A percentile compares a stretch with the other conserved stretches of the same genome.
Evolutionary conservation across 108 stramenopile genomes (phyloP).

Genomic region (Skeletonema tropicum): DNA sequence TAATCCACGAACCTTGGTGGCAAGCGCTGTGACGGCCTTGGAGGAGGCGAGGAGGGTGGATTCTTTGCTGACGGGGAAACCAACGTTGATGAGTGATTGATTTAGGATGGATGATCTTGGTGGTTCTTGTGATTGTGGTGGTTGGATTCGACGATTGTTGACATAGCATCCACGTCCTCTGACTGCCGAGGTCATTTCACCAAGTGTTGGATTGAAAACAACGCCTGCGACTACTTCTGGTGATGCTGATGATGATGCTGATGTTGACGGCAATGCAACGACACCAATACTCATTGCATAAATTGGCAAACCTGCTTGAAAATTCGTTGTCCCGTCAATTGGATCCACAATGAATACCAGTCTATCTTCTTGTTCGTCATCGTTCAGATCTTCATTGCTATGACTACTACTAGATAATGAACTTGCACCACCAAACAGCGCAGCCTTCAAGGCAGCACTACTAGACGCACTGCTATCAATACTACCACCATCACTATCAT

Average conservation of each 20-base stretch:
- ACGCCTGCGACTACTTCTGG: constrained; percentile 73
- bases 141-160: constrained; percentile 43
- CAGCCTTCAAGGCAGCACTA: constrained; percentile 50
- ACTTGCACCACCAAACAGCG: constrained; percentile 13
- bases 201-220: constrained; percentile 77
- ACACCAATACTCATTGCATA: constrained; percentile 75
- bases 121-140: constrained; percentile 30
- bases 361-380: constrained; percentile 16
- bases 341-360: constrained; percentile 78
- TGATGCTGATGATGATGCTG: constrained; percentile 23
- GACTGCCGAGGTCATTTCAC: constrained; percentile 76
- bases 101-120: constrained; percentile 27
- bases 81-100: constrained; percentile 68
- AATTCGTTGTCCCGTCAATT: constrained; percentile 82
- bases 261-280: constrained; percentile 42
- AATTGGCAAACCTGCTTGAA: constrained; percentile 68
- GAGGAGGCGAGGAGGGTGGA: constrained; percentile 73
- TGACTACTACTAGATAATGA: not conserved
- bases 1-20: constrained; percentile 75
- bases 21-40: constrained; percentile 63
- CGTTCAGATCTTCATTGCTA: no score
- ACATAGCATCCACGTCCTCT: constrained; percentile 71
- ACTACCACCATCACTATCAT: no score
- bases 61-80: constrained; percentile 68
- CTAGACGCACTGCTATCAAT: constrained; percentile 61